These are phyloP conservation scores for Blumeria graminis DNA, from an alignment of 2,329 filamentous ascomycete genomes.

Conservation along the genomic window DNA sequence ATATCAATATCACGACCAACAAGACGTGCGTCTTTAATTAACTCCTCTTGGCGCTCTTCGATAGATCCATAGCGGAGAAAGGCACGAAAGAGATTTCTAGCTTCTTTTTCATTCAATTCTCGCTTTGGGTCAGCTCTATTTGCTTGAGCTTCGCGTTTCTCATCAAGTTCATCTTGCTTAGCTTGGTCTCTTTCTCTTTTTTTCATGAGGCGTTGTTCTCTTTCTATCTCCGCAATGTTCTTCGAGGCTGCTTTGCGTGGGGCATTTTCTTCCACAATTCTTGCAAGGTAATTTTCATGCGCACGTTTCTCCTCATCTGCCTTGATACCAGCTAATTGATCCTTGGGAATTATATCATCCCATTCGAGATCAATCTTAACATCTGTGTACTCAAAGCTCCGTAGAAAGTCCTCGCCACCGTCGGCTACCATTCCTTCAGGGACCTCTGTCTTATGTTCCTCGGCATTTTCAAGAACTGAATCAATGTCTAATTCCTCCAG, in stretches of 20 bases:
- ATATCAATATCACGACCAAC: slow-evolving; percentile 61
- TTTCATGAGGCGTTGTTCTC: slow-evolving; percentile 39
- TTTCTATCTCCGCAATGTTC: slow-evolving; percentile 30
- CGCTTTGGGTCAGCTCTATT: slow-evolving; percentile 63
- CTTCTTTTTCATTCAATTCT: slow-evolving; percentile 81
- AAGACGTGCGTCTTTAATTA: slow-evolving; percentile 69
- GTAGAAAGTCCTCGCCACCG: slow-evolving; percentile 89
- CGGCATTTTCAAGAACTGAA: slow-evolving; percentile 84
- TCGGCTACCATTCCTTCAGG: slow-evolving; percentile 85
- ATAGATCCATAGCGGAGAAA: slow-evolving; percentile 81
- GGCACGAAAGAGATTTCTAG: slow-evolving; percentile 70
- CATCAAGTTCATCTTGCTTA: slow-evolving; percentile 44
- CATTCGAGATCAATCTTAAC: slow-evolving; percentile 94
- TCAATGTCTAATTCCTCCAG: slow-evolving; percentile 95
- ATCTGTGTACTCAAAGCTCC: slow-evolving; percentile 76
- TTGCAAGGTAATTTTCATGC: slow-evolving; percentile 60
- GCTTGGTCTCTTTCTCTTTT: slow-evolving; percentile 39
- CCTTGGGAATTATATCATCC: slow-evolving; percentile 95
- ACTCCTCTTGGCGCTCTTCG: slow-evolving; percentile 67
- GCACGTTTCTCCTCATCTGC: slow-evolving; percentile 67
- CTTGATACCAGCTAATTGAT: slow-evolving; percentile 74
- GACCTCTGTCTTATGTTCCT: slow-evolving; percentile 89
- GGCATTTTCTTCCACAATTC: slow-evolving; percentile 62
- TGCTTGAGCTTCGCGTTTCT: slow-evolving; percentile 44
- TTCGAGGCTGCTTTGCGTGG: slow-evolving; percentile 49